phyloP scores from a whole-genome alignment of 768 basidiomycete species.

The Zangia roseola region DNA sequence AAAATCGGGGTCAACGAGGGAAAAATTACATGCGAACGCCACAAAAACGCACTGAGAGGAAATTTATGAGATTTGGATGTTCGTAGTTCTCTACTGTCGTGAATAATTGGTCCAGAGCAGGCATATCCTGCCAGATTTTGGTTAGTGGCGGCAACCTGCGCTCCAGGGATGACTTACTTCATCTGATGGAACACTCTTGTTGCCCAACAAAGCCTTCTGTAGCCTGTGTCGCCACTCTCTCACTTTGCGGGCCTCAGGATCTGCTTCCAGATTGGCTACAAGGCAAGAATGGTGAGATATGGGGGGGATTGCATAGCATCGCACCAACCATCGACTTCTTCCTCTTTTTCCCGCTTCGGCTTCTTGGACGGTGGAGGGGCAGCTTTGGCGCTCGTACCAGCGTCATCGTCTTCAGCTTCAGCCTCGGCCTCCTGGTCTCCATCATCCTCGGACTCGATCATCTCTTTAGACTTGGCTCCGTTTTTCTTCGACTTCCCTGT shows the following conservation, averaged over 20 bases:
- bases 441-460: constrained; percentile 64
- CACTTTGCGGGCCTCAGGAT: constrained; percentile 70
- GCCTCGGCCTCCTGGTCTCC: constrained; percentile 50
- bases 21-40: constrained; percentile 5
- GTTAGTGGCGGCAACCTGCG: constrained; percentile 6
- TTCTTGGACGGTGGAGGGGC: constrained; percentile 69
- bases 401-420: constrained; percentile 45
- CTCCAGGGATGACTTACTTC: constrained; percentile 45
- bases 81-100: constrained; percentile 74
- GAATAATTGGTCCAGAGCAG: constrained; percentile 67
- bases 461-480: constrained; percentile 58
- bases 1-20: constrained; percentile 10
- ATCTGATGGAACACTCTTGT: constrained; percentile 59
- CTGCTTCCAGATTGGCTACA: constrained; percentile 45
- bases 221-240: constrained; percentile 91
- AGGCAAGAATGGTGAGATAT: constrained; percentile 2
- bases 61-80: constrained; percentile 68
- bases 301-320: constrained; percentile 19
- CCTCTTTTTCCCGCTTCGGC: constrained; percentile 56
- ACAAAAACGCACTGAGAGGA: constrained; percentile 51
- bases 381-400: constrained; percentile 50
- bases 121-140: constrained; percentile 63
- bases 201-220: constrained; percentile 81
- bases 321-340: constrained; percentile 54
- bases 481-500: constrained; percentile 49